A percentile compares a stretch with the other conserved stretches of the same genome.
Conservation (phyloP, 352 stramenopile species). For the Globisporangium okanoganense region DNA sequence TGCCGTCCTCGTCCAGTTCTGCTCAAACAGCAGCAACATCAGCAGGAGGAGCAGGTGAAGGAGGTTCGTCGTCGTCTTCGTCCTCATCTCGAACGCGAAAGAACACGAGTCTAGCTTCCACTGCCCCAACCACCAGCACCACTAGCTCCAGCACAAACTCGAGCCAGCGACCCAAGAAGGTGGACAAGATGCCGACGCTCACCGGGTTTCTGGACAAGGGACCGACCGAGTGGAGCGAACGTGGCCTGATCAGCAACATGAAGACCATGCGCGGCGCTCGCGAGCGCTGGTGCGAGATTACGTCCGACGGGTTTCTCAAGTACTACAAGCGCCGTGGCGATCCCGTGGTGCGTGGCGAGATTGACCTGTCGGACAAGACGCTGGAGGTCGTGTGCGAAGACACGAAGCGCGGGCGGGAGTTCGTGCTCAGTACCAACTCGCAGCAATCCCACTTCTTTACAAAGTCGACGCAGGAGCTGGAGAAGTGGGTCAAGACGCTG, state of each 20-base stretch:
- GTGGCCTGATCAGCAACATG: constrained; percentile 76
- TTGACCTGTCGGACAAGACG: constrained; percentile 70
- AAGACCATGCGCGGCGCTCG: constrained; percentile 82
- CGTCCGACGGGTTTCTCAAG: constrained; percentile 59
- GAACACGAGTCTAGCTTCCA: constrained; percentile 4
- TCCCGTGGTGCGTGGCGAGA: constrained; percentile 75
- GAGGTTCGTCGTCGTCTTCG: constrained; percentile 8
- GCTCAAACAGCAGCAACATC: background rate
- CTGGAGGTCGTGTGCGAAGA: constrained; percentile 84
- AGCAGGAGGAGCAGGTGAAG: background rate
- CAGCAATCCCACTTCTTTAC: constrained; percentile 88
- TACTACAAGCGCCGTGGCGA: constrained; percentile 88
- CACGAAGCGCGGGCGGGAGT: constrained; percentile 66
- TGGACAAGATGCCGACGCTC: constrained; percentile 69
- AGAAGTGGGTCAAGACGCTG: constrained; percentile 77
- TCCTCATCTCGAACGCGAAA: constrained; percentile 8
- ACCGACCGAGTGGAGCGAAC: constrained; percentile 80
- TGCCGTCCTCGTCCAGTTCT: constrained; percentile 9
- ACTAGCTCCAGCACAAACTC: background rate
- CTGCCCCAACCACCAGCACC: constrained; percentile 19
- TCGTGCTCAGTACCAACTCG: constrained; percentile 74
- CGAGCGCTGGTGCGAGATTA: constrained; percentile 85
- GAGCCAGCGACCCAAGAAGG: constrained; percentile 24
- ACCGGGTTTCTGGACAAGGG: constrained; percentile 82
- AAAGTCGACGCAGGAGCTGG: constrained; percentile 61